phyloP scores from a whole-genome alignment of 768 basidiomycete genomes.

The Sarcomyxa edulis region DNA sequence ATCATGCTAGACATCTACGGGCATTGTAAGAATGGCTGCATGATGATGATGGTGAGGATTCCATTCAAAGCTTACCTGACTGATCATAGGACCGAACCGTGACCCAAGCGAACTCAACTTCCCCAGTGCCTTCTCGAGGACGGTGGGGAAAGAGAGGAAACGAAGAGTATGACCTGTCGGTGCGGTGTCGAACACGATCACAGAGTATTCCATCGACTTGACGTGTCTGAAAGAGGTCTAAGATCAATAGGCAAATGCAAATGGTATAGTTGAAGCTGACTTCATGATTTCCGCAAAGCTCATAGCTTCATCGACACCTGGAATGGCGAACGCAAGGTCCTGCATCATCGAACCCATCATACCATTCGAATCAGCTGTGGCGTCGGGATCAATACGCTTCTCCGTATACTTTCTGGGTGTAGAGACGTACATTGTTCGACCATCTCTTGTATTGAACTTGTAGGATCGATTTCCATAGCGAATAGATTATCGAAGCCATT shows the following conservation, averaged over 20 bases:
- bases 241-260: not conserved
- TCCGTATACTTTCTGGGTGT: not conserved
- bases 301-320: slow-evolving; percentile 99
- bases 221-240: slow-evolving; percentile 64
- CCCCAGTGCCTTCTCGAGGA: slow-evolving; percentile 94
- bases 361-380: slow-evolving; percentile 76
- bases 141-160: slow-evolving; percentile 97
- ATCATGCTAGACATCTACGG: slow-evolving; percentile 90
- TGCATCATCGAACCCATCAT: slow-evolving; percentile 99
- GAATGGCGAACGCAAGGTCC: slow-evolving; percentile 97
- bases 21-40: not conserved
- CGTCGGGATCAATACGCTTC: not conserved
- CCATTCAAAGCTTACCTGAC: slow-evolving; percentile 43
- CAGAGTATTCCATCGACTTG: slow-evolving; percentile 99
- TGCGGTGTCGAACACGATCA: slow-evolving; percentile 98
- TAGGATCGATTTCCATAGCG: slow-evolving; percentile 99
- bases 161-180: slow-evolving; percentile 98
- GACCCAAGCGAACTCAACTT: slow-evolving; percentile 93
- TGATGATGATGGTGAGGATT: not conserved
- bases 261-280: slow-evolving; percentile 37
- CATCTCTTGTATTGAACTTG: slow-evolving; percentile 98
- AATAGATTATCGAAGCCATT: slow-evolving; percentile 95
- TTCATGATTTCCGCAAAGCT: slow-evolving; percentile 99
- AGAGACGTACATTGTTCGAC: slow-evolving; percentile 82
- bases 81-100: slow-evolving; percentile 95